Evolutionary conservation across 176 grass and related monocot genomes (phyloP).

Genomic region (Carex kokanica): DNA sequence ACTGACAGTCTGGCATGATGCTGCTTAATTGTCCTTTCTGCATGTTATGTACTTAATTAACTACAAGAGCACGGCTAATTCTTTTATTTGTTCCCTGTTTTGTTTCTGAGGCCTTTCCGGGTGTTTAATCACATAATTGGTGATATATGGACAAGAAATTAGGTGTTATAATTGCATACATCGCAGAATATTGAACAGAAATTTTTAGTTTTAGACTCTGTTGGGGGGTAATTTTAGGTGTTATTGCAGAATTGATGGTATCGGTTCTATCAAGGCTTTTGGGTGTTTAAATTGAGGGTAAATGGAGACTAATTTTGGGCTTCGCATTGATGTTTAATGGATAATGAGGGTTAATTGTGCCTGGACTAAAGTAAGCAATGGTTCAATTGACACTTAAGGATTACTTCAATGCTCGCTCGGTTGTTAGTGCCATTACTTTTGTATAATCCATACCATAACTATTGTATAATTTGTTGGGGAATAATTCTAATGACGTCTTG

Average conservation of each 20-base stretch:
- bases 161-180: background rate
- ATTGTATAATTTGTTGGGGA: conserved; percentile 1
- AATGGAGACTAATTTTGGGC: background rate
- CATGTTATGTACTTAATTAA: background rate
- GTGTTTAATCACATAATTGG: conserved; percentile 4
- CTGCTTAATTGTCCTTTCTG: background rate
- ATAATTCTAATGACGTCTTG: background rate
- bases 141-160: background rate
- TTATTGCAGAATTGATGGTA: background rate
- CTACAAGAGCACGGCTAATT: background rate
- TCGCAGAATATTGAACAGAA: background rate
- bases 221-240: background rate
- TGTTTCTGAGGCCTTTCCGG: background rate
- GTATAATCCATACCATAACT: background rate
- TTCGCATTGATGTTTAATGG: background rate
- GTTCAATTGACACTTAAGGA: background rate
- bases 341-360: background rate
- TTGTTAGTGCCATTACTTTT: background rate
- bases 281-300: background rate
- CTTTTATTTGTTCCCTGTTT: background rate
- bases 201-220: background rate
- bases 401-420: background rate
- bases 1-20: background rate
- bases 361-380: background rate
- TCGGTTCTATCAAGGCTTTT: background rate